Percentiles rank a stretch among this genome's conserved stretches.
These are phyloP conservation scores for Fraxinus albicans DNA, from an alignment of 305 asterid species.

Conservation along the genomic window DNA sequence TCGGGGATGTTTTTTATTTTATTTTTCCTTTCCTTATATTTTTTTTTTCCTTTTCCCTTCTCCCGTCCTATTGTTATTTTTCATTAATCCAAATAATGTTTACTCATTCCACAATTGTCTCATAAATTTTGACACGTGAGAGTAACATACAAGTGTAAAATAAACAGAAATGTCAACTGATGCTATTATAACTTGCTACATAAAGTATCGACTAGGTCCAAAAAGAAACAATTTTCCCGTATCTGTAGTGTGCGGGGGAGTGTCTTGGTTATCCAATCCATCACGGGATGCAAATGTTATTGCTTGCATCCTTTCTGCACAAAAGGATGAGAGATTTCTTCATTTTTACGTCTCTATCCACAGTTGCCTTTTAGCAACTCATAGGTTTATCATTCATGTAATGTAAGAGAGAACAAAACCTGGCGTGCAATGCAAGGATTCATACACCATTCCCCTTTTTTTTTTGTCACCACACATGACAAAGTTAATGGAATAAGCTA, in stretches of 20 bases:
- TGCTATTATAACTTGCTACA: not conserved
- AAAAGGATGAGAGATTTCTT: not conserved
- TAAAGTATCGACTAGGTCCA: not conserved
- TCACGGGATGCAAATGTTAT: not conserved
- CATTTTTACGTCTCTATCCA: not conserved
- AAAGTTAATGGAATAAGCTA: not conserved
- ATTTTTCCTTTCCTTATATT: too few relatives aligned
- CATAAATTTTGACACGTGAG: not conserved
- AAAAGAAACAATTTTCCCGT: not conserved
- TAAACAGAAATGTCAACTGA: not conserved
- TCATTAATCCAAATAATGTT: not conserved
- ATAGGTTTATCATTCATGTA: not conserved
- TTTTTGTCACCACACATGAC: not conserved
- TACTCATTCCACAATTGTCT: not conserved
- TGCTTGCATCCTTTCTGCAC: not conserved
- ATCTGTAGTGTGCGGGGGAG: not conserved
- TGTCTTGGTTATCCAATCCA: not conserved
- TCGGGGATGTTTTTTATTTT: not conserved
- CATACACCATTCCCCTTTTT: not conserved
- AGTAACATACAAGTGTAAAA: too few relatives aligned
- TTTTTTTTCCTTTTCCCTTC: not conserved
- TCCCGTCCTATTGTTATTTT: not conserved
- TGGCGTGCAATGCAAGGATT: not conserved
- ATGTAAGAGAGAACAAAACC: slow-evolving; percentile 1
- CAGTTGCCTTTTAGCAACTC: not conserved